Percentiles rank a stretch among this genome's conserved stretches.
These are phyloP conservation scores for Skeletonema grethae DNA, from an alignment of 108 stramenopile species.

Conservation along the genomic window DNA sequence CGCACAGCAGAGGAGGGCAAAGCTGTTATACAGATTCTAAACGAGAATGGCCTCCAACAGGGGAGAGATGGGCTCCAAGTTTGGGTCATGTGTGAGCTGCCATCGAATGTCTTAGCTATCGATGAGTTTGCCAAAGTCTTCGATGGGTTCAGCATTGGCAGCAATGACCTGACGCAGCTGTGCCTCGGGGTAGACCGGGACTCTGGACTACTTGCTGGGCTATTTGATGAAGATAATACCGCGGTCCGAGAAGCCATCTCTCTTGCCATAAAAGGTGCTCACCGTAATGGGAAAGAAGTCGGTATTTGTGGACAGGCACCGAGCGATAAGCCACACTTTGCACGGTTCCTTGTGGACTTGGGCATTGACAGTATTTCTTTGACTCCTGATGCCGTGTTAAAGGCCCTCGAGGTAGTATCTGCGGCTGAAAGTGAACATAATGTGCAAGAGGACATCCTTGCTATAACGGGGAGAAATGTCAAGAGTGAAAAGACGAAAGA, in stretches of 20 bases:
- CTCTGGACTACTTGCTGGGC: slow-evolving; percentile 33
- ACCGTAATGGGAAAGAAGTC: slow-evolving; percentile 34
- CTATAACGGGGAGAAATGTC: background rate
- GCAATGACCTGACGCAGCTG: slow-evolving; percentile 51
- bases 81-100: slow-evolving; percentile 57
- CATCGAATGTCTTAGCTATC: slow-evolving; percentile 48
- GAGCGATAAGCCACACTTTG: slow-evolving; percentile 44
- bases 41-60: slow-evolving; percentile 38
- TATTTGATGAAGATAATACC: slow-evolving; percentile 46
- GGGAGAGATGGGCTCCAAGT: slow-evolving; percentile 45
- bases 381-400: slow-evolving; percentile 44
- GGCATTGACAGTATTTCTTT: slow-evolving; percentile 56
- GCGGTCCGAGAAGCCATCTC: slow-evolving; percentile 38
- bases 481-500: background rate
- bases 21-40: slow-evolving; percentile 36
- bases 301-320: slow-evolving; percentile 54
- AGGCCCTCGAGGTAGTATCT: slow-evolving; percentile 28
- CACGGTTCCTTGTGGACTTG: slow-evolving; percentile 40
- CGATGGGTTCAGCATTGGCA: slow-evolving; percentile 55
- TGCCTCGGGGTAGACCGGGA: slow-evolving; percentile 49
- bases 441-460: background rate
- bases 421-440: slow-evolving; percentile 18
- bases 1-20: slow-evolving; percentile 43
- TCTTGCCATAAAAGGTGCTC: slow-evolving; percentile 36
- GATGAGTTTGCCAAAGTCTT: slow-evolving; percentile 49